Evolutionary conservation across 1,284 basidiomycete species (phyloP).

Genomic region (Salmacisia buchloeana): DNA sequence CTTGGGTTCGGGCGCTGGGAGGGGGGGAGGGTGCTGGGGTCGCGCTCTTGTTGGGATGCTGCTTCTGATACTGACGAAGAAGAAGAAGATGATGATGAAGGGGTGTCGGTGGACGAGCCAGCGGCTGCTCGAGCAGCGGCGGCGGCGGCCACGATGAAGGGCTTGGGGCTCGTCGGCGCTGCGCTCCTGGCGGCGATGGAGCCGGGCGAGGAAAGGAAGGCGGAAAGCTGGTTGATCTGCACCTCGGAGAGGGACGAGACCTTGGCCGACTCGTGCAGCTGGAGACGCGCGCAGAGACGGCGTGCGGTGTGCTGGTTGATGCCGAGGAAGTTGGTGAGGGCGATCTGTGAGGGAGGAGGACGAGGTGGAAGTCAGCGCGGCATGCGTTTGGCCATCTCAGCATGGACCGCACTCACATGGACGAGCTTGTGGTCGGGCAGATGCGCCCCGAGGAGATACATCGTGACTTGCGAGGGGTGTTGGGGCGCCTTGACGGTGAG

Average conservation of each 20-base stretch:
- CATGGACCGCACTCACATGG: constrained; percentile 28
- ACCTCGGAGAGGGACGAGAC: constrained; percentile 69
- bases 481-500: too few species aligned
- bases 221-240: constrained; percentile 75
- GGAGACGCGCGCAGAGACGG: constrained; percentile 77
- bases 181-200: constrained; percentile 60
- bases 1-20: constrained; percentile 27
- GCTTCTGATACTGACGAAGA: background rate
- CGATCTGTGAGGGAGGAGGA: constrained; percentile 59
- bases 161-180: constrained; percentile 35
- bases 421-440: constrained; percentile 49
- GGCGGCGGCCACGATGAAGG: constrained; percentile 12
- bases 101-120: background rate
- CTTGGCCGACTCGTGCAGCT: constrained; percentile 70
- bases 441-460: constrained; percentile 48
- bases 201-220: constrained; percentile 77
- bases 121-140: constrained; percentile 24
- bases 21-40: constrained; percentile 15
- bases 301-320: constrained; percentile 68
- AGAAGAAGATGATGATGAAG: constrained; percentile 5
- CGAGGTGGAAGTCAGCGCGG: background rate
- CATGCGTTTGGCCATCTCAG: background rate
- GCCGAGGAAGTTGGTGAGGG: constrained; percentile 76
- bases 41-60: background rate
- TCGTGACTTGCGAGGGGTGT: too few species aligned